Percentiles rank a stretch among this genome's conserved stretches.
phyloP scores from a whole-genome alignment of 306 rosid species.

The Leucaena leucocephala region DNA sequence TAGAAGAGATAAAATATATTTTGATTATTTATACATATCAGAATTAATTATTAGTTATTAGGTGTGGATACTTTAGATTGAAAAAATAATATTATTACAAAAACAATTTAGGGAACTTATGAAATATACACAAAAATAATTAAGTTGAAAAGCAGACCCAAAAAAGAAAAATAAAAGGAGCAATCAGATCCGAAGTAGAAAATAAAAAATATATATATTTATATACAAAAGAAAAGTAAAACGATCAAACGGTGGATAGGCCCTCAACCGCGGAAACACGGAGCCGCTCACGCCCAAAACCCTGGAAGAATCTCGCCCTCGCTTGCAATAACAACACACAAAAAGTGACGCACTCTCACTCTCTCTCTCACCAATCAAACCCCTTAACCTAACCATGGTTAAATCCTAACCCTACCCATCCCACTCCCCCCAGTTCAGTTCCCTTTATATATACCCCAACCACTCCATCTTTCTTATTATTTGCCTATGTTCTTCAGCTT shows the following conservation, averaged over 20 bases:
- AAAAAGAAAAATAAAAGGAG: not conserved
- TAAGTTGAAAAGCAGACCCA: not conserved
- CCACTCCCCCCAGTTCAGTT: not conserved
- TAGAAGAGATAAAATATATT: no score
- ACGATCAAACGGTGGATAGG: slow-evolving; percentile 81
- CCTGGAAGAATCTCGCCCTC: slow-evolving; percentile 84
- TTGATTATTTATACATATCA: no score
- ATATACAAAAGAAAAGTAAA: not conserved
- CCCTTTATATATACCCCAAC: slow-evolving; percentile 46
- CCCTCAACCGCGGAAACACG: slow-evolving; percentile 97
- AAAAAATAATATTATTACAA: no score
- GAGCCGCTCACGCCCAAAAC: slow-evolving; percentile 92
- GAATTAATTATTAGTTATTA: no score
- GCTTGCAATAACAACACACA: not conserved
- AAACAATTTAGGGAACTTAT: no score
- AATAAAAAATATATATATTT: no score
- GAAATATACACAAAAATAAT: no score
- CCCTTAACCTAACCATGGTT: slow-evolving; percentile 50
- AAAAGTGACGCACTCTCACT: not conserved
- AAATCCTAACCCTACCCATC: slow-evolving; percentile 27
- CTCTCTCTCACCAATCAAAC: not conserved
- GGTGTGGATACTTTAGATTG: no score
- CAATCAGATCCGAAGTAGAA: slow-evolving; percentile 24
- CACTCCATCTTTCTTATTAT: slow-evolving; percentile 28
- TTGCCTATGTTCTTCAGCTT: not conserved